Percentiles rank a stretch among this genome's conserved stretches.
Conservation (phyloP, 352 stramenopile species). For the Phytophthora ramorum region DNA sequence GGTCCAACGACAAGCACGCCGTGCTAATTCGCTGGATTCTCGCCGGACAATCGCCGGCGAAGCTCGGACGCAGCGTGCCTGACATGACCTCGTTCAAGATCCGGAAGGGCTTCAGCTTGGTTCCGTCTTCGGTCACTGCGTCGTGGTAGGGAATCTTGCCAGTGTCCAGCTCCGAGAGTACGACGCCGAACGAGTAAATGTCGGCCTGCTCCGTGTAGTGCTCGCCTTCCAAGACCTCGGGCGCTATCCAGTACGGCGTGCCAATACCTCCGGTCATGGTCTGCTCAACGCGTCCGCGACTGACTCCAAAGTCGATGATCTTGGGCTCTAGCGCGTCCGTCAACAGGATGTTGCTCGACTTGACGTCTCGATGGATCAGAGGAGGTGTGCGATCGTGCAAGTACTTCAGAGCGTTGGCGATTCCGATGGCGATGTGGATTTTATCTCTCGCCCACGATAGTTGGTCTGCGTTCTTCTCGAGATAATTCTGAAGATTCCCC, state of each 20-base stretch:
- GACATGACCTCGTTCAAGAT: slow-evolving; percentile 50
- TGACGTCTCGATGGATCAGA: slow-evolving; percentile 38
- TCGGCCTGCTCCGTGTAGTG: slow-evolving; percentile 64
- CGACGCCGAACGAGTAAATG: slow-evolving; percentile 72
- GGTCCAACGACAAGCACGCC: slow-evolving; percentile 36
- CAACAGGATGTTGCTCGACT: slow-evolving; percentile 68
- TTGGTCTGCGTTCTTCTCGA: slow-evolving; percentile 15
- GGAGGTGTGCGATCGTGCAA: slow-evolving; percentile 28
- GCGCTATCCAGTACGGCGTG: slow-evolving; percentile 83
- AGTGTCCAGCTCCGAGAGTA: slow-evolving; percentile 55
- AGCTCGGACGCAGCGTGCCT: slow-evolving; percentile 46
- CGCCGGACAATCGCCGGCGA: slow-evolving; percentile 45
- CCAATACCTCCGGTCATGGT: slow-evolving; percentile 72
- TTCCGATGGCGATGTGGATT: slow-evolving; percentile 29
- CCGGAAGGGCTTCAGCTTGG: slow-evolving; percentile 35
- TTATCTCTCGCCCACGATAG: slow-evolving; percentile 39
- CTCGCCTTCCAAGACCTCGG: slow-evolving; percentile 65
- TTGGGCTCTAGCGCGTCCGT: slow-evolving; percentile 64
- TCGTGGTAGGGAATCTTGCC: slow-evolving; percentile 38
- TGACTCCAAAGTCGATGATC: slow-evolving; percentile 85
- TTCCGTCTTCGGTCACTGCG: slow-evolving; percentile 16
- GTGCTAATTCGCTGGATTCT: slow-evolving; percentile 35
- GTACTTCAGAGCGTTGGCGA: slow-evolving; percentile 35
- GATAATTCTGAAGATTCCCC: slow-evolving; percentile 24
- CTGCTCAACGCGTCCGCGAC: slow-evolving; percentile 16